Conservation (phyloP, 1,284 basidiomycete species). For the Heterobasidion annosum region DNA sequence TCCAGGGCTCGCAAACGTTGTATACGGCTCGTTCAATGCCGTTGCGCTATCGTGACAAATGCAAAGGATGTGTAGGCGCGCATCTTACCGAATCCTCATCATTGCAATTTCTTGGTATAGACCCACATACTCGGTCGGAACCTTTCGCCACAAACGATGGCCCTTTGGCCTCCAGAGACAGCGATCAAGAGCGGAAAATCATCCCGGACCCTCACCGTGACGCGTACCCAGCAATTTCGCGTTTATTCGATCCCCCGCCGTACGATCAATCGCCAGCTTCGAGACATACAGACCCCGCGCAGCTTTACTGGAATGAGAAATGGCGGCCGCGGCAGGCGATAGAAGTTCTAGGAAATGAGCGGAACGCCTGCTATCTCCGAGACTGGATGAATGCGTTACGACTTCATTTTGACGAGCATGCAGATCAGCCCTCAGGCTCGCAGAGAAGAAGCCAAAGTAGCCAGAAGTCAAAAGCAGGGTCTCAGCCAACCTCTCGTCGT, state of each 20-base stretch:
- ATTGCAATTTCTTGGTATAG: background rate
- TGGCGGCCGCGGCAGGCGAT: constrained; percentile 69
- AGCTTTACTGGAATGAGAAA: constrained; percentile 66
- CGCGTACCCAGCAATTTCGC: constrained; percentile 45
- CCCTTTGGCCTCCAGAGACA: background rate
- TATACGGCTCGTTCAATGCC: background rate
- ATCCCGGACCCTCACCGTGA: constrained; percentile 14
- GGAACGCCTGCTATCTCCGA: constrained; percentile 64
- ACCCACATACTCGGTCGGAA: background rate
- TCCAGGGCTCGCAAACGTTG: background rate
- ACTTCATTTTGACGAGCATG: constrained; percentile 38
- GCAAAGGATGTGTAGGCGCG: background rate
- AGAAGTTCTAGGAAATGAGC: constrained; percentile 83
- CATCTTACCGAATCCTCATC: background rate
- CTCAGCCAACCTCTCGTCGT: constrained; percentile 7
- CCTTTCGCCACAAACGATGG: background rate
- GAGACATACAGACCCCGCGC: constrained; percentile 7
- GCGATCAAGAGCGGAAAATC: background rate
- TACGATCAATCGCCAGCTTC: background rate
- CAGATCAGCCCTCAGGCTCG: background rate
- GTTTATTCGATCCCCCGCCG: constrained; percentile 21
- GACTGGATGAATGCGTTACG: constrained; percentile 75
- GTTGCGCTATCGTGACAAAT: background rate
- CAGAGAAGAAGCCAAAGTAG: constrained; percentile 6
- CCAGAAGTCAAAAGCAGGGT: constrained; percentile 2